These are phyloP conservation scores for Zalerion maritima DNA, from an alignment of 495 filamentous ascomycete species.

Conservation along the genomic window DNA sequence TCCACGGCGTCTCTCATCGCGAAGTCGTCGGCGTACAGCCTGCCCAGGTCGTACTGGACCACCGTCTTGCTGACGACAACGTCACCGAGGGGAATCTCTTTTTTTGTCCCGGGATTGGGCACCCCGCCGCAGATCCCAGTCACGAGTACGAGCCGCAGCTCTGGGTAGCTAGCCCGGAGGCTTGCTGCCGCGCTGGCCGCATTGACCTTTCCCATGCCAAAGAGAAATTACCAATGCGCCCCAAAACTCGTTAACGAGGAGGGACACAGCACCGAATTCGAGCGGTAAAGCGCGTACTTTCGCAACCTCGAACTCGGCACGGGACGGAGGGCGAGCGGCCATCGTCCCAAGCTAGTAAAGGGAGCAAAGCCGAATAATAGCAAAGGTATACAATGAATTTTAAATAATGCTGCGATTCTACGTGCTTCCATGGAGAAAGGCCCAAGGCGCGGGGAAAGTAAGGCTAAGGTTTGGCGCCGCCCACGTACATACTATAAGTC, in stretches of 20 bases:
- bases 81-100: conserved; percentile 28
- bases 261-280: conserved; percentile 17
- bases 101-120: conserved; percentile 6
- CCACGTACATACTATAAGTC: too few relatives aligned
- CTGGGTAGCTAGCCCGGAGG: conserved; percentile 17
- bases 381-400: too few relatives aligned
- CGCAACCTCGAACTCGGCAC: conserved; percentile 12
- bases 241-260: conserved; percentile 18
- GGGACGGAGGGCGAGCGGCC: too few relatives aligned
- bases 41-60: conserved; percentile 27
- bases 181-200: conserved; percentile 16
- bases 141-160: conserved; percentile 12
- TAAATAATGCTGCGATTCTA: too few relatives aligned
- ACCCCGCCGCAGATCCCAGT: conserved; percentile 23
- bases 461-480: too few relatives aligned
- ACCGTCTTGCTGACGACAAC: conserved; percentile 27
- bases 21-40: conserved; percentile 16
- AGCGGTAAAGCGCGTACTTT: conserved; percentile 15
- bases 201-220: conserved; percentile 13
- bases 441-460: too few relatives aligned
- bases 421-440: too few relatives aligned
- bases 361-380: too few relatives aligned
- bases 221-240: conserved; percentile 21
- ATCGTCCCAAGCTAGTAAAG: too few relatives aligned
- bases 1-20: conserved; percentile 13